These are phyloP conservation scores for Venturia aucupariae DNA, from an alignment of 2,329 filamentous ascomycete species.

Conservation along the genomic window DNA sequence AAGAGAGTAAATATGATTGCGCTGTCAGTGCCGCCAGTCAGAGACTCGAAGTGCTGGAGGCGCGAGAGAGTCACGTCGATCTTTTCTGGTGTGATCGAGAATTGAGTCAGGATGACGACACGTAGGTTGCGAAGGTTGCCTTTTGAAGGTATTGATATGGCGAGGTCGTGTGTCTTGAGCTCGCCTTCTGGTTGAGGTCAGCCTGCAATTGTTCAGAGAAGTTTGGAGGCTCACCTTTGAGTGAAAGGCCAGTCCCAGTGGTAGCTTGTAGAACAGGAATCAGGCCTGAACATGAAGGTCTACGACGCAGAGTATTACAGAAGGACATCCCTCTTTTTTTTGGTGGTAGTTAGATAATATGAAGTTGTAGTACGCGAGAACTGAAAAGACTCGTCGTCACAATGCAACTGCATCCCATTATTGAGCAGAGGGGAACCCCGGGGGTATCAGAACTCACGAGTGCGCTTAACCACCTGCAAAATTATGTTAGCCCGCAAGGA, in stretches of 20 bases:
- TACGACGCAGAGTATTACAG: conserved; percentile 8
- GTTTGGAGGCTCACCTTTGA: background rate
- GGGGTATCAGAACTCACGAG: too few relatives aligned
- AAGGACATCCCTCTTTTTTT: conserved; percentile 8
- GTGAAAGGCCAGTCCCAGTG: background rate
- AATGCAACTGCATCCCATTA: too few relatives aligned
- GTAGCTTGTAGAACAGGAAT: conserved; percentile 2
- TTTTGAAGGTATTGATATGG: background rate
- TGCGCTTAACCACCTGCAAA: too few relatives aligned
- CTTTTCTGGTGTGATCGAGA: background rate
- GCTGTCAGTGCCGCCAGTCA: conserved; percentile 6
- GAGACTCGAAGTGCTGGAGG: background rate
- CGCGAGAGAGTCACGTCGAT: conserved; percentile 1
- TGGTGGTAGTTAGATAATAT: background rate
- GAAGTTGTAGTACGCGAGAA: background rate
- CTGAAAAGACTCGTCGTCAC: too few relatives aligned
- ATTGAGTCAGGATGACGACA: conserved; percentile 5
- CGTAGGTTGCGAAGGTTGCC: background rate
- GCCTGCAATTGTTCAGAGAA: background rate
- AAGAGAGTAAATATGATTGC: conserved; percentile 7
- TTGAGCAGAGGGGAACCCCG: too few relatives aligned
- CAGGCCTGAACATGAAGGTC: conserved; percentile 6
- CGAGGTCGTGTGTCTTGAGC: conserved; percentile 11
- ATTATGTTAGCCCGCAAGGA: too few relatives aligned
- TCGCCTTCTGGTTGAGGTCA: conserved; percentile 2